Base-by-base conservation (phyloP, 1,284 basidiomycete species). In the Papiliotrema nemorosa region DNA sequence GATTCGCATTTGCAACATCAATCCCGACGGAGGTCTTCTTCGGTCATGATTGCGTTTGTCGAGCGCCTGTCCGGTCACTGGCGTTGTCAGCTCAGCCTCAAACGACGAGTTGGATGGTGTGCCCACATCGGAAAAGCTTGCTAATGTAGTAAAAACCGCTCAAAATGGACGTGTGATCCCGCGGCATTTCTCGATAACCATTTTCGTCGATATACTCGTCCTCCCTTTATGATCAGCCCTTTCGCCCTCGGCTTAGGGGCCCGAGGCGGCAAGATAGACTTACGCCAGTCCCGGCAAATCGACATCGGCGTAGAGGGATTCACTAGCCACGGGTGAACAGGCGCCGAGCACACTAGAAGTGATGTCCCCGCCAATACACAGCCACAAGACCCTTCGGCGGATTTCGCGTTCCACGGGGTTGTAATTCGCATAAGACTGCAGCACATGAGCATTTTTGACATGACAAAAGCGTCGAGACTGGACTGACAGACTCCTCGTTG, bases 81-180 rank as follows among this genome's bases (percentile, higher is more conserved):
- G 27, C 9, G 44, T 50, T 37, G 6, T 9, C 6, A 9, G 35
- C 7, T 20, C 35, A 37, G 6, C 14, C 35, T 7, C 7, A 18
- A 37, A 37, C 10, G 7, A 14, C 29, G 14, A 37, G 18, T 12
- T 14, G 18, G 7, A 9, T 4, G 6, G 34, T 24, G n/a, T 9
- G 58, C 62, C 49, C 42, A 69, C 66, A 41, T 10, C 60, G 45
- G 66, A 90, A 90, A 55, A 91, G 86, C 61, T 88, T 82, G 49
- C 85, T 87, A 60, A 81, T 88, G 68, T 90, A 90, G 74, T 90
- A 90, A 44, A 91, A 81, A 16, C 89, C 89, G 21, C 84, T 86
- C 14, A 91, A 83, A 53, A 89, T 77, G 10, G 88, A 85, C 9
- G 86, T 88, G 75, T 85, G 86, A 59, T 85, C 87, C 61, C 83